Conservation (phyloP, 352 stramenopile genomes). For the Phytopythium cucurbitacearum region DNA sequence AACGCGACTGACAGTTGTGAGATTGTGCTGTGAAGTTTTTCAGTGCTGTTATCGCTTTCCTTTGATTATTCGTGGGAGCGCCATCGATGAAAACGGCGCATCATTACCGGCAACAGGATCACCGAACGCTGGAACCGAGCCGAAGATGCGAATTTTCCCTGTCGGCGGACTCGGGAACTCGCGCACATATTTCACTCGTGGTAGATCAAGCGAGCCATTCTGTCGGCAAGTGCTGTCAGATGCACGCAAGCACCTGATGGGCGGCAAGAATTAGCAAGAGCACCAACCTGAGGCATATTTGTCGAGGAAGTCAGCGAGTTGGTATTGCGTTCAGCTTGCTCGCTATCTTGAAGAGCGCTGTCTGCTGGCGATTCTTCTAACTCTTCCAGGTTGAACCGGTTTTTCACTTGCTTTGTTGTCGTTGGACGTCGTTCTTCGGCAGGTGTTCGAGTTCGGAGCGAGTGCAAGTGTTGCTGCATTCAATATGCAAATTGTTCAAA, state of each 20-base stretch:
- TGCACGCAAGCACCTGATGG: too few relatives aligned
- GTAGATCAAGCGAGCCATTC: constrained; percentile 7
- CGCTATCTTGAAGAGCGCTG: too few relatives aligned
- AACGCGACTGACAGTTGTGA: too few relatives aligned
- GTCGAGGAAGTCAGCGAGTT: too few relatives aligned
- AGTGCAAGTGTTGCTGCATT: background rate
- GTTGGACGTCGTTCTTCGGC: constrained; percentile 11
- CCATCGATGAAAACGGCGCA: constrained; percentile 18
- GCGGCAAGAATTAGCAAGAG: too few relatives aligned
- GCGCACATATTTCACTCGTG: constrained; percentile 33
- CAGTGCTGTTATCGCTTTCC: constrained; percentile 32
- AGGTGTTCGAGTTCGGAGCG: constrained; percentile 9
- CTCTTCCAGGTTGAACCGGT: background rate
- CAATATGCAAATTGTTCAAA: too few relatives aligned
- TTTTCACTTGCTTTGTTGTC: background rate
- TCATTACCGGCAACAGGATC: constrained; percentile 6
- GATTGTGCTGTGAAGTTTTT: background rate
- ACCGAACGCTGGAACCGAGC: background rate
- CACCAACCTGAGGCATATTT: too few relatives aligned
- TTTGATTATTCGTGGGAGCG: constrained; percentile 23
- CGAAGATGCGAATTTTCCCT: constrained; percentile 30
- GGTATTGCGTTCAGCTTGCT: too few relatives aligned
- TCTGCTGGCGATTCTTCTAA: background rate
- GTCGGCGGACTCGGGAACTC: constrained; percentile 40
- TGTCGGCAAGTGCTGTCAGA: background rate